Conservation (phyloP, 805 yeast species). For the Grigorovia jiainica region DNA sequence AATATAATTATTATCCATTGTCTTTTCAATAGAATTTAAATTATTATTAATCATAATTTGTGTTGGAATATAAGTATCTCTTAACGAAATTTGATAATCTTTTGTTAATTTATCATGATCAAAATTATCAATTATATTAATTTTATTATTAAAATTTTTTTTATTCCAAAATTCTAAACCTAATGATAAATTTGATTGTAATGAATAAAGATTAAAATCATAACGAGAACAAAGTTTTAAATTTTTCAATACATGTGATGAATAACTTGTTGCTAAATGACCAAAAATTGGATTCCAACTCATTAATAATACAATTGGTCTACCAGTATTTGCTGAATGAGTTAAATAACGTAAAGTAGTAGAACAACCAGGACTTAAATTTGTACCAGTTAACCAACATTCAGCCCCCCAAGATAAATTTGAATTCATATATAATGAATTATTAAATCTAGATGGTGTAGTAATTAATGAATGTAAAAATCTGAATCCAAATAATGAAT, state of each 20-base stretch:
- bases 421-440: conserved; percentile 47
- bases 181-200: conserved; percentile 73
- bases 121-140: neutral
- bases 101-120: conserved; percentile 39
- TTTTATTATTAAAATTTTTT: neutral
- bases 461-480: conserved; percentile 56
- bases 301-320: conserved; percentile 80
- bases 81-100: neutral
- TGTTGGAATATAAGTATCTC: neutral
- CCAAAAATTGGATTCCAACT: conserved; percentile 87
- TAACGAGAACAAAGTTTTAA: conserved; percentile 76
- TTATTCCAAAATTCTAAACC: conserved; percentile 74
- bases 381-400: conserved; percentile 74
- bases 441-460: conserved; percentile 31
- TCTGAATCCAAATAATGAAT: conserved; percentile 72
- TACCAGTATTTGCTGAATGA: conserved; percentile 74
- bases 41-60: neutral
- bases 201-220: conserved; percentile 85
- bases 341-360: conserved; percentile 80
- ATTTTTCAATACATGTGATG: conserved; percentile 66
- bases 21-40: conserved; percentile 20
- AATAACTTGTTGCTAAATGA: conserved; percentile 76
- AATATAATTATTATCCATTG: conserved; percentile 2
- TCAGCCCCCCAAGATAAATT: conserved; percentile 74
- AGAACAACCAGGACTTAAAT: conserved; percentile 84